phyloP scores from a whole-genome alignment of 495 filamentous ascomycete species.

The Neurospora sp. region DNA sequence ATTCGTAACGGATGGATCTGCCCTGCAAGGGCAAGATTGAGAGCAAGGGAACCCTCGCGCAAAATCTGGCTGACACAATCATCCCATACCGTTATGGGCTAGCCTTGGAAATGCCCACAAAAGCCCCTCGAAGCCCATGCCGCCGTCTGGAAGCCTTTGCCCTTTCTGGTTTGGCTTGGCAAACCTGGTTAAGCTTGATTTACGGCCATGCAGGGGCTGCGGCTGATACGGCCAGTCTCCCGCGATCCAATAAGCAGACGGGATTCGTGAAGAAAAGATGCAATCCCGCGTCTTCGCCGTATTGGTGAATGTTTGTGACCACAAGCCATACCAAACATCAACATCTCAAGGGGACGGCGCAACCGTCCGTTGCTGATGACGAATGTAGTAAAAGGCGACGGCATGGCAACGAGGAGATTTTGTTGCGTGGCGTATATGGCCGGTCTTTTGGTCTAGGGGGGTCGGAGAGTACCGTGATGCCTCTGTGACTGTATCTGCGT shows the following conservation, averaged over 20 bases:
- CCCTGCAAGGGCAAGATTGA: neutral
- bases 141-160: neutral
- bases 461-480: neutral
- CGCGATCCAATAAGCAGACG: constrained; percentile 2
- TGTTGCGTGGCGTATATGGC: neutral
- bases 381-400: neutral
- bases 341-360: neutral
- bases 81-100: neutral
- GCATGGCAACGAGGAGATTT: neutral
- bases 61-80: neutral
- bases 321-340: neutral
- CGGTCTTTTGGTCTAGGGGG: neutral
- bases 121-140: neutral
- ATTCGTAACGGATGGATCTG: neutral
- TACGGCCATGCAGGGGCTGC: neutral
- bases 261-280: neutral
- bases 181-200: neutral
- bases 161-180: neutral
- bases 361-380: neutral
- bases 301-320: neutral
- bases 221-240: neutral
- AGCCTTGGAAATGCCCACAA: neutral
- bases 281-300: neutral
- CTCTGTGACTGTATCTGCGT: neutral
- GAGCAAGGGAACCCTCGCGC: neutral